Conservation (phyloP, 768 basidiomycete species). For the Kwoniella mangroviensis region DNA sequence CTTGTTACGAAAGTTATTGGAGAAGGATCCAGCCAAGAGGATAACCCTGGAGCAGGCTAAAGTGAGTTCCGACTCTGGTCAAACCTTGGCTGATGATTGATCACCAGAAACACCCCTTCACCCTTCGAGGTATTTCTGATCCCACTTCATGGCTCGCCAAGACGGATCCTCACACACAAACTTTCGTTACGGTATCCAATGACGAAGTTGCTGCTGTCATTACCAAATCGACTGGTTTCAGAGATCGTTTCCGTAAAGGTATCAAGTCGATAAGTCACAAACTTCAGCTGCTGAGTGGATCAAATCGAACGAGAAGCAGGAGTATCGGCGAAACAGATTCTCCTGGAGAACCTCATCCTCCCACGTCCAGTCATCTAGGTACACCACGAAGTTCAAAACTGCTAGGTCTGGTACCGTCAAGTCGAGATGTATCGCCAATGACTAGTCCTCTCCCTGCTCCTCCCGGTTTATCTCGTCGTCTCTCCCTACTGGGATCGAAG, state of each 20-base stretch:
- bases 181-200: conserved; percentile 69
- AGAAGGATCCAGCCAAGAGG: conserved; percentile 76
- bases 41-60: conserved; percentile 83
- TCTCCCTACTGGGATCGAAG: conserved; percentile 24
- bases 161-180: conserved; percentile 64
- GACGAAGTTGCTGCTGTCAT: conserved; percentile 72
- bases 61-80: conserved; percentile 60
- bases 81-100: neutral
- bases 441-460: conserved; percentile 24
- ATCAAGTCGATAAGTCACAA: conserved; percentile 48
- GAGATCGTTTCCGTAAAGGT: conserved; percentile 52
- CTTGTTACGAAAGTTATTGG: conserved; percentile 74
- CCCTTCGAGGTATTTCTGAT: conserved; percentile 66
- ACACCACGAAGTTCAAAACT: conserved; percentile 9
- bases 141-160: conserved; percentile 72
- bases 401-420: conserved; percentile 13
- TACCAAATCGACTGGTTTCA: conserved; percentile 49
- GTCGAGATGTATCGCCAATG: conserved; percentile 23
- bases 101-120: conserved; percentile 59
- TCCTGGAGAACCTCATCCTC: conserved; percentile 8
- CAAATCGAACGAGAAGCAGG: conserved; percentile 40
- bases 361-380: conserved; percentile 7
- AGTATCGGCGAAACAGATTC: conserved; percentile 44
- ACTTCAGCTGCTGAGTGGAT: conserved; percentile 35
- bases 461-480: conserved; percentile 19